Conservation (phyloP, 129 eudicot genomes). For the Logfia minima region DNA sequence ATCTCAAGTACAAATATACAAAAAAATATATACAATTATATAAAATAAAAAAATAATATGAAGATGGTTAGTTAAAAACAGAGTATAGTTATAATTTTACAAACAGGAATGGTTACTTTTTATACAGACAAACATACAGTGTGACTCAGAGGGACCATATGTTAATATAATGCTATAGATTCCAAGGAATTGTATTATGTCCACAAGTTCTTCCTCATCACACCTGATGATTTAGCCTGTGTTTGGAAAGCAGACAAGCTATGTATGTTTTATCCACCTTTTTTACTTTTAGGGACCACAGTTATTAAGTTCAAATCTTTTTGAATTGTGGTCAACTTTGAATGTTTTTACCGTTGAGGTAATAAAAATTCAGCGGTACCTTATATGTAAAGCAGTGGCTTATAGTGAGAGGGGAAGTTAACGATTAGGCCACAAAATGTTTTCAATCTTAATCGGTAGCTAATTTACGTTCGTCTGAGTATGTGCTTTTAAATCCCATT, state of each 20-base stretch:
- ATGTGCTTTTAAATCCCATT: too few species aligned
- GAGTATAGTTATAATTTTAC: neutral
- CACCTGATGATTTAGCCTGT: slow-evolving; percentile 37
- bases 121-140: slow-evolving; percentile 37
- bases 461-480: too few species aligned
- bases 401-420: too few species aligned
- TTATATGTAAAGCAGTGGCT: too few species aligned
- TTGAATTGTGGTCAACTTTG: slow-evolving; percentile 20
- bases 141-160: slow-evolving; percentile 39
- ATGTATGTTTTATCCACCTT: slow-evolving; percentile 18
- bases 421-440: too few species aligned
- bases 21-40: neutral
- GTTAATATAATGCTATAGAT: slow-evolving; percentile 25
- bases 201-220: slow-evolving; percentile 38
- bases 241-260: slow-evolving; percentile 35
- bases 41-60: neutral
- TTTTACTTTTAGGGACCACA: slow-evolving; percentile 28
- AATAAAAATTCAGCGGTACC: neutral
- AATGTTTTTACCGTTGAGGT: slow-evolving; percentile 1
- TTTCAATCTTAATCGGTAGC: too few species aligned
- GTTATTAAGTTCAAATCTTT: slow-evolving; percentile 21
- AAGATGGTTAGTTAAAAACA: neutral
- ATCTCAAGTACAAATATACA: neutral
- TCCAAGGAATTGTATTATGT: slow-evolving; percentile 35
- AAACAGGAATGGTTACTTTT: slow-evolving; percentile 37